These are phyloP conservation scores for Elsinoe batatas DNA, from an alignment of 2,329 filamentous ascomycete species.

Conservation along the genomic window DNA sequence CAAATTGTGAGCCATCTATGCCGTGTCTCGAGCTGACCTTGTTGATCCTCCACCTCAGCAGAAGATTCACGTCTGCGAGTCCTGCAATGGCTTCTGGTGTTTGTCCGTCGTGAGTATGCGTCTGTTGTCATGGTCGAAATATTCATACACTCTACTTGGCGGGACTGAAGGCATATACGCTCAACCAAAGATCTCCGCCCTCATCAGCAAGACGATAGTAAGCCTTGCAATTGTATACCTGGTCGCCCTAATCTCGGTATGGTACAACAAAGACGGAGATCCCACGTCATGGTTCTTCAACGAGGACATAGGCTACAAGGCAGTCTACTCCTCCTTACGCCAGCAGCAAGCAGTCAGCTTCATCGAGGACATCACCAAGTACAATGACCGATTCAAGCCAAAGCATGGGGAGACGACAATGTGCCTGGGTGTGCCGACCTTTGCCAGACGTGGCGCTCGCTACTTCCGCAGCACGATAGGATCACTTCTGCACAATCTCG, in stretches of 20 bases:
- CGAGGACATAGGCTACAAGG: constrained; percentile 24
- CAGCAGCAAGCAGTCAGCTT: constrained; percentile 25
- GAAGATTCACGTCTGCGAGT: not conserved
- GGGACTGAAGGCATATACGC: constrained; percentile 3
- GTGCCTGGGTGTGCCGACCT: constrained; percentile 37
- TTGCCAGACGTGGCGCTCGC: constrained; percentile 30
- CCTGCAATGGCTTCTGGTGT: not conserved
- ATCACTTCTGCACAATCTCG: constrained; percentile 35
- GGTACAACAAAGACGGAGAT: constrained; percentile 17
- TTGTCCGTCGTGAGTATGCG: not conserved
- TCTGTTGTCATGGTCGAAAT: constrained; percentile 3
- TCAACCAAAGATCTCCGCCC: not conserved
- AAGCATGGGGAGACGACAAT: constrained; percentile 22
- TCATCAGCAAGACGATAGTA: not conserved
- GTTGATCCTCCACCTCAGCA: too few species aligned
- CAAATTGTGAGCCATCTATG: too few species aligned
- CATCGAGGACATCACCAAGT: constrained; percentile 14
- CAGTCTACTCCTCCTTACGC: constrained; percentile 25
- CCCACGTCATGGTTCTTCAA: constrained; percentile 30
- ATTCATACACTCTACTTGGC: not conserved
- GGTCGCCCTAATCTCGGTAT: not conserved
- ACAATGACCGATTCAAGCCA: constrained; percentile 16
- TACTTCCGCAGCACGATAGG: constrained; percentile 37
- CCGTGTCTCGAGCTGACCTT: too few species aligned
- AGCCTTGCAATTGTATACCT: not conserved